Conservation (phyloP, 2,329 filamentous ascomycete genomes). For the Curvularia hawaiiensis region DNA sequence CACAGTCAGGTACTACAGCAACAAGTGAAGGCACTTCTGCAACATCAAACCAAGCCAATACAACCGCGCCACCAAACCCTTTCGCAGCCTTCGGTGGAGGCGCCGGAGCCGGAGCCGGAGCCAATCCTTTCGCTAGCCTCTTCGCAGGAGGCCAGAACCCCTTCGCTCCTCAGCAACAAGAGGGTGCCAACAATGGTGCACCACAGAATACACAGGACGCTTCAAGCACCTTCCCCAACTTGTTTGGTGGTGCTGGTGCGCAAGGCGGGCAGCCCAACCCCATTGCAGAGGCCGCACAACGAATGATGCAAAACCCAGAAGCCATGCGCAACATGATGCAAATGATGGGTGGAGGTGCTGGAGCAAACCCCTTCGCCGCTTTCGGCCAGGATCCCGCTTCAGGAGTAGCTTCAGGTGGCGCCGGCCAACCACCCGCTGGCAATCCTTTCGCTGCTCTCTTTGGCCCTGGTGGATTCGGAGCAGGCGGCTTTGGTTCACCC, state of each 20-base stretch:
- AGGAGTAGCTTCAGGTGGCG: conserved; percentile 39
- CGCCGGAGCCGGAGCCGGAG: conserved; percentile 24
- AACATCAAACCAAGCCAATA: conserved; percentile 44
- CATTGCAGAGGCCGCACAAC: conserved; percentile 52
- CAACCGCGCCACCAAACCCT: conserved; percentile 50
- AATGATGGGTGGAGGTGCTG: conserved; percentile 58
- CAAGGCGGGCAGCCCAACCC: conserved; percentile 54
- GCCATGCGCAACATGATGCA: conserved; percentile 57
- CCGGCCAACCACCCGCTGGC: conserved; percentile 26
- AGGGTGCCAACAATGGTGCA: conserved; percentile 29
- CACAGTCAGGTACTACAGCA: conserved; percentile 35
- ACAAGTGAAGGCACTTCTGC: conserved; percentile 43
- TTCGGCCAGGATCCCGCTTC: conserved; percentile 50
- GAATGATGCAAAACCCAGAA: conserved; percentile 63
- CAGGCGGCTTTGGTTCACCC: conserved; percentile 45
- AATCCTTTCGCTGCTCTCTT: conserved; percentile 53
- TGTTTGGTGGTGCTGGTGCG: conserved; percentile 57
- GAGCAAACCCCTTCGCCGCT: conserved; percentile 48
- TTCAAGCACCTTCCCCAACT: conserved; percentile 45
- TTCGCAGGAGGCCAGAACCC: conserved; percentile 52
- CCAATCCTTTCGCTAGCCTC: conserved; percentile 66
- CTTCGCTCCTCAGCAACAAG: conserved; percentile 36
- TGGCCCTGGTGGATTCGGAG: conserved; percentile 50
- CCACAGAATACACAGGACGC: conserved; percentile 28
- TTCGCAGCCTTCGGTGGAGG: conserved; percentile 52